A percentile compares a stretch with the other conserved stretches of the same genome.
phyloP scores from a whole-genome alignment of 176 grass and related monocot species.

The Saccharum spontaneum region DNA sequence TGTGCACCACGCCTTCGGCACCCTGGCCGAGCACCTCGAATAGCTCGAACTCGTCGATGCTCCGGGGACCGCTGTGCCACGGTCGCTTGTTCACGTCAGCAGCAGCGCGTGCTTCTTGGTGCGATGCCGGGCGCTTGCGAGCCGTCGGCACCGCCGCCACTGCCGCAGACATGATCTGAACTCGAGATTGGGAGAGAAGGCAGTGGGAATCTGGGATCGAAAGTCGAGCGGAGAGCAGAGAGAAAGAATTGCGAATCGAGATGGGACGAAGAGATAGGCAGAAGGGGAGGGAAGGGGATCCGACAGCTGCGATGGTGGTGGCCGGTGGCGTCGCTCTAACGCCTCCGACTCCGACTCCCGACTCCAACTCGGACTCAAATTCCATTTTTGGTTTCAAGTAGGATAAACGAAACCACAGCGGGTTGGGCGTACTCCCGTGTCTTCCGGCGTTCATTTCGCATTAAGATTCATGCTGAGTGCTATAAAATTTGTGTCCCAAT shows the following conservation, averaged over 20 bases:
- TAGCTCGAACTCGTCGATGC: background rate
- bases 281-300: too few species aligned
- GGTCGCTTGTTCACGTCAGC: background rate
- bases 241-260: background rate
- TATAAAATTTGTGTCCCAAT: too few species aligned
- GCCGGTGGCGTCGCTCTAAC: too few species aligned
- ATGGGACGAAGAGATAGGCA: background rate
- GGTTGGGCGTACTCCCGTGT: too few species aligned
- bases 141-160: background rate
- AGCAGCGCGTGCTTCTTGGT: background rate
- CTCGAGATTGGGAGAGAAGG: background rate
- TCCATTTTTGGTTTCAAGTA: too few species aligned
- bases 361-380: too few species aligned
- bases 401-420: too few species aligned
- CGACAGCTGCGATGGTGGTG: too few species aligned
- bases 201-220: background rate
- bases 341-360: too few species aligned
- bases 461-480: too few species aligned
- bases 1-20: background rate
- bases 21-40: conserved; percentile 2
- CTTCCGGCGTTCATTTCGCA: too few species aligned
- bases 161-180: background rate
- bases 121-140: background rate
- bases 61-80: background rate
- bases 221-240: background rate